phyloP scores from a whole-genome alignment of 2,329 filamentous ascomycete genomes.

The Beauveria caledonica region DNA sequence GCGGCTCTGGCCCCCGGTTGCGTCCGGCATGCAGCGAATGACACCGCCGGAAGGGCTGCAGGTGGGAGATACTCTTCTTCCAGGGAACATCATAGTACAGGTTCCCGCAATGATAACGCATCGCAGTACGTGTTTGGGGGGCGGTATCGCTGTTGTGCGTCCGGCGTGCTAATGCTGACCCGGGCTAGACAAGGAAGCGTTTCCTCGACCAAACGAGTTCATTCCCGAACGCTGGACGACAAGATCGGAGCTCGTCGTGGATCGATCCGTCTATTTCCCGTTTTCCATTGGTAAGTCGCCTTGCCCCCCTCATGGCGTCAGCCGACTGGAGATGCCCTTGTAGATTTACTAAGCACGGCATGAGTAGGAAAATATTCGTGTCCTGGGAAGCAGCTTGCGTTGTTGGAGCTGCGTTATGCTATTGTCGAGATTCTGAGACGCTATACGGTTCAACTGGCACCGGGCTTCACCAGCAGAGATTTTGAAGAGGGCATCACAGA shows the following conservation, averaged over 20 bases:
- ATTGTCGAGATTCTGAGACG: not conserved
- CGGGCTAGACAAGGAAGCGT: constrained; percentile 15
- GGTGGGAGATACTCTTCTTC: constrained; percentile 26
- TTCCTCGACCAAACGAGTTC: constrained; percentile 18
- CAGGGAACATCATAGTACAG: constrained; percentile 27
- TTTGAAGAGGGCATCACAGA: not conserved
- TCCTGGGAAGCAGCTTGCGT: constrained; percentile 27
- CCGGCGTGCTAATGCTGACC: not conserved
- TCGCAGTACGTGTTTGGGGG: not conserved
- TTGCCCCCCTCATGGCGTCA: not conserved
- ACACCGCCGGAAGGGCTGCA: constrained; percentile 29
- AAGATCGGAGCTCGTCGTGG: constrained; percentile 19
- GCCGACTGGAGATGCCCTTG: not conserved
- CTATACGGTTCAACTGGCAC: not conserved
- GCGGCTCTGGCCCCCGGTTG: constrained; percentile 29
- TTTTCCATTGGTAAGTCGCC: constrained; percentile 20
- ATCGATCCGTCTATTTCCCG: constrained; percentile 19
- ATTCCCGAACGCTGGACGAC: constrained; percentile 29
- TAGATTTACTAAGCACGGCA: not conserved
- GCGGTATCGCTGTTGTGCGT: too few species aligned
- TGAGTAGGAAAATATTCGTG: constrained; percentile 20
- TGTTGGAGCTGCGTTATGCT: constrained; percentile 22
- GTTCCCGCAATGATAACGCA: constrained; percentile 19
- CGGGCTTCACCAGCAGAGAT: not conserved
- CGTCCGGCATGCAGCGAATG: constrained; percentile 25